Evolutionary conservation across 176 grass and related monocot genomes (phyloP).

Genomic region (Bothriochloa decipiens): DNA sequence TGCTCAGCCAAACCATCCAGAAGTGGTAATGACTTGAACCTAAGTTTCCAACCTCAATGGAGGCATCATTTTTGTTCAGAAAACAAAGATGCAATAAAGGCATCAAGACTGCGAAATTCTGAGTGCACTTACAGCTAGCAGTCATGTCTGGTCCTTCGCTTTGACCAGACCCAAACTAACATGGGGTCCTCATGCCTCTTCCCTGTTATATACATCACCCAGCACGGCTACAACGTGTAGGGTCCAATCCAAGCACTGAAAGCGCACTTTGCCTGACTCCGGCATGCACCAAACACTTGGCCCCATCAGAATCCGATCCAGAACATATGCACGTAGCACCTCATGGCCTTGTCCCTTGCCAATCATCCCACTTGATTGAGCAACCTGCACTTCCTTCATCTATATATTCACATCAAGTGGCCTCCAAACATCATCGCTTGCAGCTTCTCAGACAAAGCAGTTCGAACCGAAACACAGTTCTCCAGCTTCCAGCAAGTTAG

Average conservation of each 20-base stretch:
- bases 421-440: slow-evolving; percentile 26
- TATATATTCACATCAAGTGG: background rate
- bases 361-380: background rate
- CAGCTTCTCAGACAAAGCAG: slow-evolving; percentile 17
- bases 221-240: background rate
- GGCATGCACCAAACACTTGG: slow-evolving; percentile 27
- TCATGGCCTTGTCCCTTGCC: slow-evolving; percentile 44
- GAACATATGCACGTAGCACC: slow-evolving; percentile 9
- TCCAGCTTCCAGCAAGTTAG: background rate
- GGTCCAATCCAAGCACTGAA: slow-evolving; percentile 10
- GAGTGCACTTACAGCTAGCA: background rate
- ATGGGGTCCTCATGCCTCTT: slow-evolving; percentile 32
- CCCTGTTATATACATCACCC: background rate
- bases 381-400: background rate
- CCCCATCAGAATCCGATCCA: slow-evolving; percentile 36
- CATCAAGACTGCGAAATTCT: background rate
- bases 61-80: background rate
- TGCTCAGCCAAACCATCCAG: background rate
- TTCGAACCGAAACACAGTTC: background rate
- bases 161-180: background rate
- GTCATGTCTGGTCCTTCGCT: background rate
- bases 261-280: background rate
- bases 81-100: background rate
- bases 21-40: background rate
- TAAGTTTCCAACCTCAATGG: background rate